Evolutionary conservation across 208 protist species (phyloP), one percentile per base, ranked within the genome.

Genomic region (Leptomonas pyrrhocoris): DNA sequence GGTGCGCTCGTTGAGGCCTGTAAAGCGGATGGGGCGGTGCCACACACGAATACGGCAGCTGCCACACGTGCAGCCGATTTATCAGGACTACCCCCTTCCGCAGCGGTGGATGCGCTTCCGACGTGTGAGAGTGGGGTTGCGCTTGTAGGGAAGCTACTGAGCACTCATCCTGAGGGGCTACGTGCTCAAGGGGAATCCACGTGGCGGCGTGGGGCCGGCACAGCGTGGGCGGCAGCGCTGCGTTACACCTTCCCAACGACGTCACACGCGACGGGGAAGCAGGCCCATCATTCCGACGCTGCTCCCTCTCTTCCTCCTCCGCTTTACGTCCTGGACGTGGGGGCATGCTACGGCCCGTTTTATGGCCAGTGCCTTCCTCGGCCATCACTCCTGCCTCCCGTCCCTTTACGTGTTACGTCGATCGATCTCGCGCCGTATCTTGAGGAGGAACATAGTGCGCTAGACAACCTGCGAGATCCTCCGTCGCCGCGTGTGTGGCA

Each of bases 301-400:
- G 34, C 36, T 43, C 8, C 46, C 0, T 3, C 23, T 42, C 3
- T 53, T 13, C 36, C 65, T 8, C 63, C 83, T 15, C 71, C 83
- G 42, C 65, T 96, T 31, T 68, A 56, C 19, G 79, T 87, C 25
- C 63, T 96, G 28, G 92, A 96, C 51, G 81, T 96, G 11, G 92
- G 92, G 8, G 85, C 81, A 18, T 96, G 92, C 80, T 96, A 96
- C 66, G 87, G 86, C 19, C 89, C 92, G 7, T 94, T 96, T 65
- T 53, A 46, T 1, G 81, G 81, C 15, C 69, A 60, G 34, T 42
- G 8, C 7, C 27, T 90, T 19, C 38, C 45, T 2, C 78, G 88
- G 54, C 46, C 64, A 2, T 30, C 74, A 6, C 56, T 62, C 6
- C 48, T 84, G 18, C 38, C 63, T 18, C 21, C 63, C 9, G 77